Conservation (phyloP, 495 filamentous ascomycete genomes). For the Aspergillus coremiiformis region DNA sequence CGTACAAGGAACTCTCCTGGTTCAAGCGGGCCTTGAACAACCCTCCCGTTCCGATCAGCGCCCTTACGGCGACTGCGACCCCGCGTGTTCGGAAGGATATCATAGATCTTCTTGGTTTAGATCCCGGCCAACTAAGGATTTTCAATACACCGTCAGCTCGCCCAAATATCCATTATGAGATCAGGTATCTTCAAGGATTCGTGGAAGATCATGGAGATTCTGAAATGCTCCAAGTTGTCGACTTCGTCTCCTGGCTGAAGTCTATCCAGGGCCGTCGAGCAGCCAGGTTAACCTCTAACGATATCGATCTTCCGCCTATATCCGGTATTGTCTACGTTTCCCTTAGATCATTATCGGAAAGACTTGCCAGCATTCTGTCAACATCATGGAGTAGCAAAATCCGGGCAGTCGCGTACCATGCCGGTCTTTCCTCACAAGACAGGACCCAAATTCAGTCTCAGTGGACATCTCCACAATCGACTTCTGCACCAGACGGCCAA, state of each 20-base stretch:
- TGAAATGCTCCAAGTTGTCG: constrained; percentile 48
- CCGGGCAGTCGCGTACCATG: constrained; percentile 45
- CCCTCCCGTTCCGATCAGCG: constrained; percentile 80
- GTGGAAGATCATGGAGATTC: constrained; percentile 20
- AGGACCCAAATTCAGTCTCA: constrained; percentile 44
- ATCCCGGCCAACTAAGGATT: constrained; percentile 51
- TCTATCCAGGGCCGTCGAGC: constrained; percentile 58
- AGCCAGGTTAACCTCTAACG: constrained; percentile 30
- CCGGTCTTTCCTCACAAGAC: constrained; percentile 37
- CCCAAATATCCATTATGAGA: constrained; percentile 85
- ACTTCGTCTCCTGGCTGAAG: constrained; percentile 66
- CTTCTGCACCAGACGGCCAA: constrained; percentile 1
- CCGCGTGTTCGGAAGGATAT: constrained; percentile 71
- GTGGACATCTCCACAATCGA: constrained; percentile 65
- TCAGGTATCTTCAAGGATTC: constrained; percentile 68
- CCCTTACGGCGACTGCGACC: constrained; percentile 86
- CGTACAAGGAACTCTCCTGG: constrained; percentile 82
- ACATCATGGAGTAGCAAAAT: constrained; percentile 24
- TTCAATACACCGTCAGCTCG: constrained; percentile 77
- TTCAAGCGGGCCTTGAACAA: constrained; percentile 70
- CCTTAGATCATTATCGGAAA: constrained; percentile 67
- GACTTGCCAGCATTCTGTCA: constrained; percentile 48
- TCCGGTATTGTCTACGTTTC: constrained; percentile 88
- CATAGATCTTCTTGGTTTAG: constrained; percentile 62
- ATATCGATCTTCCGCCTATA: constrained; percentile 50